Base-by-base conservation (phyloP, 2,329 filamentous ascomycete genomes). In the Claviceps monticola region DNA sequence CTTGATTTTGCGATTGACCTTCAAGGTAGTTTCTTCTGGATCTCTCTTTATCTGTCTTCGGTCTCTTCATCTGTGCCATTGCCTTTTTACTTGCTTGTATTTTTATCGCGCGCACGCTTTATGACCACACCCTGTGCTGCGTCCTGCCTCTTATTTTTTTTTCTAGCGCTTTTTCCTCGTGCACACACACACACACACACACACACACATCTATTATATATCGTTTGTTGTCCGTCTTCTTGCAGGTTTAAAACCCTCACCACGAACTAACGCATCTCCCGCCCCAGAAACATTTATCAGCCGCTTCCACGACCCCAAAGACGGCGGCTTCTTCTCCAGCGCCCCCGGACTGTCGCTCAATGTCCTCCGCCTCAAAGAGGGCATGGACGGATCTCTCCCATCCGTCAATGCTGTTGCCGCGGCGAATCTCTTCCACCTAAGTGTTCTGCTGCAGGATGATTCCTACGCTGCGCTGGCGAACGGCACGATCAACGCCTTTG, bases 351-450 rank as follows among this genome's bases (percentile, higher is more conserved):
- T 83, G 9, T 71, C 81, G 0, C 80, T 89, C 60, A 77, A 84
- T 29, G 83, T 96, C 54, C 79, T 97, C 54, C 84, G 91, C 23
- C 78, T 96, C 48, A 98, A 98, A 68, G 88, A 94, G 56, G 93
- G 89, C 57, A 96, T 96, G 78, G 93, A 98, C 66, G 88, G 88
- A 5, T 84, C 88, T 1, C 84, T 93, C 54, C 93, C 93, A 0
- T 93, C 88, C 0, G 85, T 87, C 49, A 98, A 98, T 63, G 88
- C 88, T 41, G 79, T 91, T 5, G 85, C 86, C n/a, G 86, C 88
- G 0, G 77, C 80, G 16, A 97, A 97, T 62, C 72, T 97, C n/a
- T 86, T 93, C 68, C 82, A 88, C 0, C 78, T 97, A 4, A 80
- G 80, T 13, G 76, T 76, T 5, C 65, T 95, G 1, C 73, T 95